Base-by-base conservation (phyloP, 106 monocot species). In the Dendrobium officinale region DNA sequence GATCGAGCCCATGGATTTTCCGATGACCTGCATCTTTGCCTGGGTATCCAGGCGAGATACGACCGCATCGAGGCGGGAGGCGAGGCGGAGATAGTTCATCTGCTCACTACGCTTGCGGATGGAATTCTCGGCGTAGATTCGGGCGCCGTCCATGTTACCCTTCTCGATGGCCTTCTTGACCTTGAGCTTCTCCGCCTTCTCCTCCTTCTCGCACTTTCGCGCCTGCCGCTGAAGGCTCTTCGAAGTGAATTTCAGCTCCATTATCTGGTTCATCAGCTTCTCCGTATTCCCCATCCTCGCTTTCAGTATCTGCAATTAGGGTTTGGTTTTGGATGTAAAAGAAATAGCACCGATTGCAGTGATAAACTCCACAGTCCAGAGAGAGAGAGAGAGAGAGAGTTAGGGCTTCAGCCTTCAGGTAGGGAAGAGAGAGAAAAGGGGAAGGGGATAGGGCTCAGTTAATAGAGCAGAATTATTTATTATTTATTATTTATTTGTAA, bases 1-100 rank as follows among this genome's bases (percentile, higher is more conserved):
- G 73, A 81, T 81, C 42, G 64, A 66, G 16, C 58, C 75, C 85
- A 85, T 85, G 74, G 78, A 81, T 58, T 81, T 85, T 33, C 81
- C 85, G 73, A 81, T 78, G 51, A 61, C 74, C 85, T 85, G 81
- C 81, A 81, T 85, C 81, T 85, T 85, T 47, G 78, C 85, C 75
- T 81, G 81, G 55, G 81, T 85, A 73, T 85, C 85, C 66, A 84
- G 80, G 16, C 84, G 84, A n/a, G 84, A 74, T 26, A 84, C 84
- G 75, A 84, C 84, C 47, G 84, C 84, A 75, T 84, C 84, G 51
- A 84, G 84, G 67, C 84, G 84, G 67, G 84, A 84, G 54, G 84
- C 44, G 41, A 84, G 84, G 66, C 84, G 84, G 80, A 84, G 83
- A 49, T 84, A 84, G 83, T 84, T 84, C 81, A 85, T 85, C 85